Evolutionary conservation across 2,329 filamentous ascomycete genomes (phyloP).

Genomic region (Diaporthe velutina): DNA sequence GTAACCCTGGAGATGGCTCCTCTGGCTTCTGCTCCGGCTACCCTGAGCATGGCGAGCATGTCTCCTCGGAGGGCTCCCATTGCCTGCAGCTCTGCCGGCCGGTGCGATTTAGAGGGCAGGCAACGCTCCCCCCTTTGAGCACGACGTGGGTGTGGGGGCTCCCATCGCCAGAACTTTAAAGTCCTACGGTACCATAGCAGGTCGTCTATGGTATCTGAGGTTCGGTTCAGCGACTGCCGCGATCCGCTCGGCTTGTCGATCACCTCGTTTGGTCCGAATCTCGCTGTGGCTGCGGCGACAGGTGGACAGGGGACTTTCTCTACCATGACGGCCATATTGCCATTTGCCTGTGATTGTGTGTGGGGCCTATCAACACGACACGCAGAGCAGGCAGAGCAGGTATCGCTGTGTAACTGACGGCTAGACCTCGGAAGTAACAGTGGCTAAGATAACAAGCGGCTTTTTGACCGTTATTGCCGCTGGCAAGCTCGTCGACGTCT

Average conservation of each 20-base stretch:
- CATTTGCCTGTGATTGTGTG: slow-evolving; percentile 1
- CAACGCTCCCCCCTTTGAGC: slow-evolving; percentile 4
- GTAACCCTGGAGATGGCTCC: background rate
- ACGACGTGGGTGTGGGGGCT: slow-evolving; percentile 10
- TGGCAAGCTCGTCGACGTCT: slow-evolving; percentile 23
- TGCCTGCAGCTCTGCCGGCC: slow-evolving; percentile 9
- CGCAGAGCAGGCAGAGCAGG: slow-evolving; percentile 1
- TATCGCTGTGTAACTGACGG: slow-evolving; percentile 19
- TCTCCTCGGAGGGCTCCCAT: background rate
- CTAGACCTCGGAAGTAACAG: slow-evolving; percentile 18
- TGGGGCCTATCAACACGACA: slow-evolving; percentile 31
- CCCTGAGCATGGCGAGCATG: background rate
- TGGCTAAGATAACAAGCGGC: slow-evolving; percentile 6
- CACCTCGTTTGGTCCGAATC: background rate
- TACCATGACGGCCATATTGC: slow-evolving; percentile 4
- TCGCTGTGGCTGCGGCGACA: slow-evolving; percentile 18
- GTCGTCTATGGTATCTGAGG: slow-evolving; percentile 12
- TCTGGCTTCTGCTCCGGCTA: background rate
- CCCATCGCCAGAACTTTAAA: slow-evolving; percentile 17
- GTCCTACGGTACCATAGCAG: background rate
- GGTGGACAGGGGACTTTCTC: slow-evolving; percentile 4
- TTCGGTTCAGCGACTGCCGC: slow-evolving; percentile 15
- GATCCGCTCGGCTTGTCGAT: slow-evolving; percentile 13
- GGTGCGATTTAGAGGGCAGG: slow-evolving; percentile 19
- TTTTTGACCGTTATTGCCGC: slow-evolving; percentile 30